A percentile compares a stretch with the other conserved stretches of the same genome.
These are phyloP conservation scores for Saccharomyces hybrid DNA, from an alignment of 1,139 yeast species.

Conservation along the genomic window DNA sequence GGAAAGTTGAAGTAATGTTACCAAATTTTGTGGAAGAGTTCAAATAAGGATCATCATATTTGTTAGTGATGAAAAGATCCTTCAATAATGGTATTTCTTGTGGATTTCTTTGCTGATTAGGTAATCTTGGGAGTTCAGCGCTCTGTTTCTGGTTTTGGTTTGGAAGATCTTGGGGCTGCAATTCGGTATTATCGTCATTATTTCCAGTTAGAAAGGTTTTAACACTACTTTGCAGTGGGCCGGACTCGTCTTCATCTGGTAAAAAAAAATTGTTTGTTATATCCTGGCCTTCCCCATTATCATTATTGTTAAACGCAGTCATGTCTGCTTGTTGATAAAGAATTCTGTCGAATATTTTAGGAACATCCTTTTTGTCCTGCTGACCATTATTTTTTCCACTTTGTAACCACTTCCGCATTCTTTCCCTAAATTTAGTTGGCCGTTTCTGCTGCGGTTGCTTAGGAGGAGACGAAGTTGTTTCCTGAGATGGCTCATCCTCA, in stretches of 20 bases:
- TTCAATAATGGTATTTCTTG: neutral
- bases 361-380: neutral
- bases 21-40: neutral
- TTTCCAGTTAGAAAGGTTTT: slow-evolving; percentile 5
- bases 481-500: neutral
- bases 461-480: neutral
- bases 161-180: neutral
- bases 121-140: neutral
- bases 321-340: neutral
- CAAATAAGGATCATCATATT: neutral
- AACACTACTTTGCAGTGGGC: neutral
- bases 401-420: neutral
- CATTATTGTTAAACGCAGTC: neutral
- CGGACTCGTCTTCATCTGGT: neutral
- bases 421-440: neutral
- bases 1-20: neutral
- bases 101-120: neutral
- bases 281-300: neutral
- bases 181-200: neutral
- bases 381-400: neutral
- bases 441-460: neutral
- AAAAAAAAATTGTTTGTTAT: slow-evolving; percentile 1
- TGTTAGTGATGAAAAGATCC: neutral
- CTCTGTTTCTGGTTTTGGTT: neutral
- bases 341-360: neutral